Conservation (phyloP, 345 rosid species). For the Salix viminalis region DNA sequence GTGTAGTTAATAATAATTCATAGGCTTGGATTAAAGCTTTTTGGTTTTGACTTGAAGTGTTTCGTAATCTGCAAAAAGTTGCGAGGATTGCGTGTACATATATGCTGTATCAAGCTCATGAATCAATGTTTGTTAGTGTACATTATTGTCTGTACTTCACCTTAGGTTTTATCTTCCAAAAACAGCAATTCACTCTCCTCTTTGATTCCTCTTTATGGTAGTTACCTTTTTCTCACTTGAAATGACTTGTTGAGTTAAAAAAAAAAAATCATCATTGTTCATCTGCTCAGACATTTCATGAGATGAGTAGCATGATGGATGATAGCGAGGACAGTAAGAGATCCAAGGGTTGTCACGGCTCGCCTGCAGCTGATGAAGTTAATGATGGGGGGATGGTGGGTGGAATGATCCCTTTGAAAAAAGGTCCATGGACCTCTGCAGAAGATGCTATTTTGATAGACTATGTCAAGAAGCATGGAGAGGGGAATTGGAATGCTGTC, state of each 20-base stretch:
- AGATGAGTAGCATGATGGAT: constrained; percentile 18
- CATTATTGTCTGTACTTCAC: not conserved
- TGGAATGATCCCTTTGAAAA: constrained; percentile 38
- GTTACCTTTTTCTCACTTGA: not conserved
- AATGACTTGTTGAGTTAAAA: not conserved
- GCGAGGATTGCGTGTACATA: not conserved
- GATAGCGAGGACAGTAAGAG: constrained; percentile 18
- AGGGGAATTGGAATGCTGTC: constrained; percentile 95
- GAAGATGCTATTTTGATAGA: constrained; percentile 87
- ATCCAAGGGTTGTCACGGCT: constrained; percentile 11
- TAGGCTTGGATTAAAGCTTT: not conserved
- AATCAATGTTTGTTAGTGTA: not conserved
- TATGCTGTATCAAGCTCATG: not conserved
- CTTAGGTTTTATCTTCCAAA: not conserved
- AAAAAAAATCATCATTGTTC: not conserved
- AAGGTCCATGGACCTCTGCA: constrained; percentile 97
- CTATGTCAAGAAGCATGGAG: constrained; percentile 91
- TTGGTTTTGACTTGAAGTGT: not conserved
- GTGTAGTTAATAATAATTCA: not conserved
- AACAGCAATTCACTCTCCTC: not conserved
- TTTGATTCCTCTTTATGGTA: not conserved
- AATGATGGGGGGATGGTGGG: constrained; percentile 14
- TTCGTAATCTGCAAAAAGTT: not conserved
- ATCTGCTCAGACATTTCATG: constrained; percentile 5
- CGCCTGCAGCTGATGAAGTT: constrained; percentile 24